A percentile compares a stretch with the other conserved stretches of the same genome.
Evolutionary conservation across 345 rosid species (phyloP).

Genomic region (Citrus inodora): DNA sequence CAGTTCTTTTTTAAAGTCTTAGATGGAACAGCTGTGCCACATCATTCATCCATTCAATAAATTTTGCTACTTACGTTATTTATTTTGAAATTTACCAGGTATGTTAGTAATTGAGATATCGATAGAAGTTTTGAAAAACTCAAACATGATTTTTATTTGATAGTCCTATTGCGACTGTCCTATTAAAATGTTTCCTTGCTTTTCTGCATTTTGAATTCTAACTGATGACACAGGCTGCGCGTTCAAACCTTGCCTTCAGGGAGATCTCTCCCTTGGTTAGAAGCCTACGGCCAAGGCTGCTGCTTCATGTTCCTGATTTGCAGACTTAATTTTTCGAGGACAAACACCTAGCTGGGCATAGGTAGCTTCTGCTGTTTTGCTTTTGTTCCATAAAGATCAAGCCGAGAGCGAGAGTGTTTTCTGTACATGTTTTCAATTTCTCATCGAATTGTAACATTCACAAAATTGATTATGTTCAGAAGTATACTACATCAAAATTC

Average conservation of each 20-base stretch:
- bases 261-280: background rate
- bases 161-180: background rate
- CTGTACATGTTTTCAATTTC: background rate
- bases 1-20: background rate
- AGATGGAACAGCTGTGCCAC: background rate
- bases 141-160: background rate
- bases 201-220: background rate
- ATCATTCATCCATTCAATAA: background rate
- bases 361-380: background rate
- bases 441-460: background rate
- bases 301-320: no score
- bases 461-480: background rate
- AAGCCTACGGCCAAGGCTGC: background rate
- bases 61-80: background rate
- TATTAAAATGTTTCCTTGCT: background rate
- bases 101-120: no score
- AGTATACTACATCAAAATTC: background rate
- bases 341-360: background rate
- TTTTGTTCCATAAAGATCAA: background rate
- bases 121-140: background rate
- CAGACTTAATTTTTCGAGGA: no score
- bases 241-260: background rate
- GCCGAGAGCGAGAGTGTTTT: background rate
- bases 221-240: background rate
- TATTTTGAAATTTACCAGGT: no score